Base-by-base conservation (phyloP, 1,284 basidiomycete species). In the Cryptococcus sp. region DNA sequence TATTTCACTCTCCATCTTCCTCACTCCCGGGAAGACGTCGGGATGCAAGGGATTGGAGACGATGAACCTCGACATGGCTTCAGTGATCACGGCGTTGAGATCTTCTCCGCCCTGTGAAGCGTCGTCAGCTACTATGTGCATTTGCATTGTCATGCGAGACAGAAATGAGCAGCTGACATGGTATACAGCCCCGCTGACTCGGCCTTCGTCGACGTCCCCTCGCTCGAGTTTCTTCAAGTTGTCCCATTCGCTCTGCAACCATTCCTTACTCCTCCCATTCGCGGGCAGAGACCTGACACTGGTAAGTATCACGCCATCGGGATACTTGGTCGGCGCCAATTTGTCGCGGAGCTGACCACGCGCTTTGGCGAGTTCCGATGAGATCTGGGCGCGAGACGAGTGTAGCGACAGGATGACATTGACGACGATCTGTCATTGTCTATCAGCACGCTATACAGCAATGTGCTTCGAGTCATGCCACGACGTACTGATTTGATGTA, bases 1-100 rank as follows among this genome's bases (percentile, higher is more conserved):
- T 47, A 98, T 85, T 75, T 98, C 94, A 8, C 93, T 89, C 74
- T 99, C 95, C 95, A 99, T 99, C 80, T 96, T 94, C 52, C 95
- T 84, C 5, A 98, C 82, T 0, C 82, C 80, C 0, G 95, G 94
- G 81, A 99, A 98, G 39, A 96, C 88, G 63, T 96, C 93, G 0
- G 95, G 93, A 71, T 98, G 95, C 2, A 98, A 82, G 1, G 95
- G 94, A 70, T 98, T 98, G 27, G 90, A 65, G 10, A 77, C 64
- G 27, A 78, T 57, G 54, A 80, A 81, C 60, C 70, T 72, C 35
- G 71, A 70, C 60, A 79, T 79, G 8, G 81, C 79, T 19, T 79
- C 71, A 47, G 63, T 69, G 66, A 80, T 80, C 47, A 81, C 65
- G 8, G 61, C 58, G 58, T 86, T 86, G 66, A 94, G 80, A 50